phyloP scores from a whole-genome alignment of 129 eudicot species.

The Heracleum sosnowskyi region DNA sequence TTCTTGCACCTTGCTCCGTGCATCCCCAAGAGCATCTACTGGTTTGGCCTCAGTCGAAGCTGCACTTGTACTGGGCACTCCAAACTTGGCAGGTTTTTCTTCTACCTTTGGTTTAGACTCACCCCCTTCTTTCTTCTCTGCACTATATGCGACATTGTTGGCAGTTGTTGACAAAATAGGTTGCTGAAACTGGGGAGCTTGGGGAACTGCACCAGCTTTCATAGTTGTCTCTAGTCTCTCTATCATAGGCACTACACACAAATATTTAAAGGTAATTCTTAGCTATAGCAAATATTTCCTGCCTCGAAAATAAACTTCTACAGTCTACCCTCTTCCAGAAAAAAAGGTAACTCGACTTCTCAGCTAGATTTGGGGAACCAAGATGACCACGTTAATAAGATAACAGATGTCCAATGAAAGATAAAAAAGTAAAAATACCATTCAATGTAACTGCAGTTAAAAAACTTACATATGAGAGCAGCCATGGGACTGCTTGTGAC shows the following conservation, averaged over 20 bases:
- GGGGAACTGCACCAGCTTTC: slow-evolving; percentile 82
- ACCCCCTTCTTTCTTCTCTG: not conserved
- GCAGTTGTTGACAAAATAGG: slow-evolving; percentile 7
- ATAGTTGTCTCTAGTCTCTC: slow-evolving; percentile 76
- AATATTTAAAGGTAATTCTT: not conserved
- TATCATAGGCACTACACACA: slow-evolving; percentile 85
- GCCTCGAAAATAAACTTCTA: not conserved
- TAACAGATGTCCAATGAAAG: too few species aligned
- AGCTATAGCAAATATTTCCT: not conserved
- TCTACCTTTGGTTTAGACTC: slow-evolving; percentile 8
- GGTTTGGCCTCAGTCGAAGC: not conserved
- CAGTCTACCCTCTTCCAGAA: not conserved
- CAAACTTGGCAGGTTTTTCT: slow-evolving; percentile 2
- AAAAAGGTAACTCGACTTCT: not conserved
- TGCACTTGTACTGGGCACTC: not conserved
- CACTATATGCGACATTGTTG: not conserved
- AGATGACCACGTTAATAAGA: too few species aligned
- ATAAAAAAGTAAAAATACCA: not conserved
- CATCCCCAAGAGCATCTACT: slow-evolving; percentile 66
- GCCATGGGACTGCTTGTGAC: slow-evolving; percentile 94
- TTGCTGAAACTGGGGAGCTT: slow-evolving; percentile 65
- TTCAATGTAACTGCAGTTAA: not conserved
- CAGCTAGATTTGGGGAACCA: not conserved
- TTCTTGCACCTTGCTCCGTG: slow-evolving; percentile 80
- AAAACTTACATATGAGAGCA: slow-evolving; percentile 61